These are phyloP conservation scores for Toxicodendron radicans DNA, from an alignment of 345 rosid species.

Conservation along the genomic window DNA sequence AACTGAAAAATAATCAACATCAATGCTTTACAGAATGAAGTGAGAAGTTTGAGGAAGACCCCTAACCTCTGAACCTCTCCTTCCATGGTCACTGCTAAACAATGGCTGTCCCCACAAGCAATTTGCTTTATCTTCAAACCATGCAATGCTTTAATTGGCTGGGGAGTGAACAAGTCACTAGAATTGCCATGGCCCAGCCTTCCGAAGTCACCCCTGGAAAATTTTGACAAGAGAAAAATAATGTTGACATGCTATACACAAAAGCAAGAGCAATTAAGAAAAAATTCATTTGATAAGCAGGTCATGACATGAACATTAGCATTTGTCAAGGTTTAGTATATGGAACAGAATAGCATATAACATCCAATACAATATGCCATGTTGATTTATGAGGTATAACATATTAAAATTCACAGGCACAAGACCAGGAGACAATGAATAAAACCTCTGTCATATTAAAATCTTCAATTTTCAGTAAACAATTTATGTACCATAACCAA, in stretches of 20 bases:
- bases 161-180: slow-evolving; percentile 88
- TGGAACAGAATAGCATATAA: not conserved
- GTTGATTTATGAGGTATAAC: not conserved
- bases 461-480: not conserved
- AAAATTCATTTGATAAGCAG: not conserved
- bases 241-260: not conserved
- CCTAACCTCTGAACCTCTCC: slow-evolving; percentile 90
- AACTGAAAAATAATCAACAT: not conserved
- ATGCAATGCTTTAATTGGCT: slow-evolving; percentile 75
- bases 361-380: not conserved
- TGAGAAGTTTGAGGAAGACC: not conserved
- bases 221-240: slow-evolving; percentile 13
- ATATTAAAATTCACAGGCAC: not conserved
- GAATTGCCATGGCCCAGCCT: slow-evolving; percentile 98
- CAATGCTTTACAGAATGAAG: not conserved
- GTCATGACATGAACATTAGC: not conserved
- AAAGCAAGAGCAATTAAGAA: not conserved
- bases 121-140: slow-evolving; percentile 85
- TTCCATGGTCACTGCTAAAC: slow-evolving; percentile 87
- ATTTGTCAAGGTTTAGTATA: not conserved
- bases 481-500: not conserved
- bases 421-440: not conserved
- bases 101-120: slow-evolving; percentile 99
- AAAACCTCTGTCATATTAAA: not conserved
- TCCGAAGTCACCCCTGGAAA: slow-evolving; percentile 95